Percentiles rank a stretch among this genome's conserved stretches.
phyloP scores from a whole-genome alignment of 2,329 filamentous ascomycete species.

The Trichoderma endophyticum region DNA sequence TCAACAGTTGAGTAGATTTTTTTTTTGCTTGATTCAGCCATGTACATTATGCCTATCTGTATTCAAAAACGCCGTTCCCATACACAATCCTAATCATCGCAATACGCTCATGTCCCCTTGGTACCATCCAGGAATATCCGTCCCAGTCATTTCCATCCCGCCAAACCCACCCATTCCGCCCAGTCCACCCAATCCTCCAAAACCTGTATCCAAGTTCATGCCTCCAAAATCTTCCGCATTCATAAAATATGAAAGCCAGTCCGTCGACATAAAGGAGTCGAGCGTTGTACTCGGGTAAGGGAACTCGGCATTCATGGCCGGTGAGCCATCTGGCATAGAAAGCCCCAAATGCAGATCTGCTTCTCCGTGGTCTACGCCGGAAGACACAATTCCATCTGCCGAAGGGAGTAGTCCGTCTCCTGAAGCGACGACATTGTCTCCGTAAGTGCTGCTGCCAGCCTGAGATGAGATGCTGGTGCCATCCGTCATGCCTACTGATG shows the following conservation, averaged over 20 bases:
- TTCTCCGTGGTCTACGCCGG: neutral
- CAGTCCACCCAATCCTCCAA: neutral
- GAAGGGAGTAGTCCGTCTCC: neutral
- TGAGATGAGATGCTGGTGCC: neutral
- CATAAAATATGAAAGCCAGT: constrained; percentile 16
- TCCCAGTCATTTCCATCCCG: neutral
- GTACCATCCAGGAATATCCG: constrained; percentile 7
- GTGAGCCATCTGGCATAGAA: neutral
- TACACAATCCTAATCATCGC: neutral
- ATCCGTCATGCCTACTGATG: neutral
- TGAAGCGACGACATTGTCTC: neutral
- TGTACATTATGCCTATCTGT: neutral
- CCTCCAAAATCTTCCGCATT: constrained; percentile 8
- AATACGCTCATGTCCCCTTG: constrained; percentile 1
- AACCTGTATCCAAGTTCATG: neutral
- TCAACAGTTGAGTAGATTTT: neutral
- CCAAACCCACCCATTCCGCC: neutral
- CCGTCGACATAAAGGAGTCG: constrained; percentile 10
- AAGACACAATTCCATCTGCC: neutral
- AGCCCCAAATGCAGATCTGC: neutral
- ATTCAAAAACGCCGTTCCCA: neutral
- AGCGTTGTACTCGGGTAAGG: neutral
- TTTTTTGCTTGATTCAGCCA: neutral
- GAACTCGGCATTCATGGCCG: neutral
- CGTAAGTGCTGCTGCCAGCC: neutral